A percentile compares a stretch with the other conserved stretches of the same genome.
phyloP scores from a whole-genome alignment of 2,329 filamentous ascomycete genomes.

The Colletotrichum nymphaeae region DNA sequence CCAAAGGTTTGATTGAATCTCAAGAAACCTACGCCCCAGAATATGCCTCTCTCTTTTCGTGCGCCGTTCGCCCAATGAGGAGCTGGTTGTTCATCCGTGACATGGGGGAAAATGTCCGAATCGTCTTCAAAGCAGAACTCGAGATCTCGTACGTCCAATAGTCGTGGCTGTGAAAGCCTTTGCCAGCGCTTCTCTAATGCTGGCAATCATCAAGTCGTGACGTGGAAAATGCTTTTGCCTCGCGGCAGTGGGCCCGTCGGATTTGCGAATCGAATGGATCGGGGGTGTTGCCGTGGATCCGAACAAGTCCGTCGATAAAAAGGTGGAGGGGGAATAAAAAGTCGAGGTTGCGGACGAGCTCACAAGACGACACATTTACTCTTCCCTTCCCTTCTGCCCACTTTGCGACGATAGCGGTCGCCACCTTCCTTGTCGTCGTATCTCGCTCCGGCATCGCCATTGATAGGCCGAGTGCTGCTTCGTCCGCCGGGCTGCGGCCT shows the following conservation, averaged over 20 bases:
- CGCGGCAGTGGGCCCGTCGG: conserved; percentile 30
- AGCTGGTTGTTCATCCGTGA: conserved; percentile 35
- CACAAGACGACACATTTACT: conserved; percentile 38
- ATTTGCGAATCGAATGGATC: conserved; percentile 25
- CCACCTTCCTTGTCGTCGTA: conserved; percentile 35
- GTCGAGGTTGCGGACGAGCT: conserved; percentile 10
- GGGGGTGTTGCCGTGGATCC: conserved; percentile 21
- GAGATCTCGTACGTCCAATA: conserved; percentile 36
- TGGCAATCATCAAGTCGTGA: conserved; percentile 38
- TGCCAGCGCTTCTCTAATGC: conserved; percentile 37
- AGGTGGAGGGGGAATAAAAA: background rate
- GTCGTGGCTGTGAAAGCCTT: conserved; percentile 29
- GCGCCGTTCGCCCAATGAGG: conserved; percentile 36
- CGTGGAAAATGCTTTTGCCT: conserved; percentile 35
- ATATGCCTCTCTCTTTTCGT: conserved; percentile 38
- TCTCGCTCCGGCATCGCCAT: conserved; percentile 30
- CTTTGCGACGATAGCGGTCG: conserved; percentile 34
- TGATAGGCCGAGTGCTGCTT: conserved; percentile 30
- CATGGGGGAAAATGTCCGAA: conserved; percentile 32
- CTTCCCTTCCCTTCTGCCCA: conserved; percentile 35
- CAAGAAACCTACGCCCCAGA: conserved; percentile 36
- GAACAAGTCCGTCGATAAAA: conserved; percentile 24
- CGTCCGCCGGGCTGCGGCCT: conserved; percentile 45
- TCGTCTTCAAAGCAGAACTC: conserved; percentile 36
- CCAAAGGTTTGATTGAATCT: conserved; percentile 35